Conservation (phyloP, 352 stramenopile genomes). For the Phytophthora litchii region DNA sequence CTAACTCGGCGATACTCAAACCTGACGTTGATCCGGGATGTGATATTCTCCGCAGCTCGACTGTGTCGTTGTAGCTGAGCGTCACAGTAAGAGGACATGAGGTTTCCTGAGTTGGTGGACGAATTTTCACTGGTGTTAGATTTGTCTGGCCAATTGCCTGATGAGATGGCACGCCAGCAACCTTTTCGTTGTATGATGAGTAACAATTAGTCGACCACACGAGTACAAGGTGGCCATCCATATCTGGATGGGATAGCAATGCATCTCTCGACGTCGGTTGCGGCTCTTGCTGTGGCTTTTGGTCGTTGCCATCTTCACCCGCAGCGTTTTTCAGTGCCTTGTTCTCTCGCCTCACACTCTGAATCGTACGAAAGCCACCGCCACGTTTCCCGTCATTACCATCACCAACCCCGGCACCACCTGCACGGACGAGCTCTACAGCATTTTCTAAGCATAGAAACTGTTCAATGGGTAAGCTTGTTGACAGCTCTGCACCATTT, state of each 20-base stretch:
- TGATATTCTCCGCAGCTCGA: conserved; percentile 34
- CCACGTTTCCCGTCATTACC: conserved; percentile 41
- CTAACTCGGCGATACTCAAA: conserved; percentile 60
- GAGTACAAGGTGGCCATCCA: conserved; percentile 70
- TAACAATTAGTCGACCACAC: conserved; percentile 62
- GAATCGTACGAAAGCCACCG: conserved; percentile 81
- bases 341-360: conserved; percentile 87
- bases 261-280: conserved; percentile 70
- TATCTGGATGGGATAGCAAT: conserved; percentile 51
- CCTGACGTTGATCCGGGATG: conserved; percentile 18
- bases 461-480: conserved; percentile 58
- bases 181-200: conserved; percentile 23
- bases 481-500: conserved; percentile 16
- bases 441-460: conserved; percentile 83
- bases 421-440: conserved; percentile 43
- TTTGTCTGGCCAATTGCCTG: conserved; percentile 66
- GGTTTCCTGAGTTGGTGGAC: conserved; percentile 45
- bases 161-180: conserved; percentile 19
- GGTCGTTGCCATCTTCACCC: conserved; percentile 23
- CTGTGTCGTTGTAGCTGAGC: conserved; percentile 53
- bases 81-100: conserved; percentile 77
- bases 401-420: conserved; percentile 29
- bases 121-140: conserved; percentile 64
- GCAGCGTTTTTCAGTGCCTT: conserved; percentile 64
- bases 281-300: conserved; percentile 34